A percentile compares a stretch with the other conserved stretches of the same genome.
Conservation (phyloP, 78 protist genomes). For the Trichosphaerium sp. region DNA sequence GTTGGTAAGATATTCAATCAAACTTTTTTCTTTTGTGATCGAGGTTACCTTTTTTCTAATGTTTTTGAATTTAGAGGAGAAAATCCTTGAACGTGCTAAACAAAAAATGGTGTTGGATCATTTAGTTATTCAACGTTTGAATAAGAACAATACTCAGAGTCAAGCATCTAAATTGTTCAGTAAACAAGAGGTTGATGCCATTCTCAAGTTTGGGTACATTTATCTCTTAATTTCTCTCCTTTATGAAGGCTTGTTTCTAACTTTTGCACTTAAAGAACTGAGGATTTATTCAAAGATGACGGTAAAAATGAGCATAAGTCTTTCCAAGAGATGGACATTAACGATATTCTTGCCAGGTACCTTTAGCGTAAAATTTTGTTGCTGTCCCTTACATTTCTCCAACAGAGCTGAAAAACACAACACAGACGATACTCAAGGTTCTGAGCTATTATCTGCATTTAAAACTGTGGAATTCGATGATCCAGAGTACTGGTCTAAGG, state of each 20-base stretch:
- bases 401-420: not conserved
- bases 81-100: conserved; percentile 52
- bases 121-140: conserved; percentile 65
- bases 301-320: conserved; percentile 8
- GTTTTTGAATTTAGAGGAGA: too few relatives aligned
- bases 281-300: conserved; percentile 45
- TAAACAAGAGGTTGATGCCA: conserved; percentile 51
- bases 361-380: too few relatives aligned
- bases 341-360: conserved; percentile 55
- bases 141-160: conserved; percentile 4
- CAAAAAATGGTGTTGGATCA: conserved; percentile 65
- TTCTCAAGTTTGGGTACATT: conserved; percentile 40
- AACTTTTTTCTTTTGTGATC: too few relatives aligned
- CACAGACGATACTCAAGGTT: not conserved
- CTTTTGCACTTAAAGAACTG: not conserved
- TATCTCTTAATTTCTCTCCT: not conserved
- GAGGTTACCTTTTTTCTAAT: too few relatives aligned
- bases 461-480: not conserved
- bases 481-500: too few relatives aligned
- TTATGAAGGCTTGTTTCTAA: not conserved
- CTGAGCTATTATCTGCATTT: not conserved
- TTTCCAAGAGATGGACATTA: conserved; percentile 44
- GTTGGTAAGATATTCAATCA: too few relatives aligned
- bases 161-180: conserved; percentile 16
- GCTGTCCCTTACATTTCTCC: too few relatives aligned